phyloP scores from a whole-genome alignment of 345 rosid species.

The Eucalyptus pauciflora region DNA sequence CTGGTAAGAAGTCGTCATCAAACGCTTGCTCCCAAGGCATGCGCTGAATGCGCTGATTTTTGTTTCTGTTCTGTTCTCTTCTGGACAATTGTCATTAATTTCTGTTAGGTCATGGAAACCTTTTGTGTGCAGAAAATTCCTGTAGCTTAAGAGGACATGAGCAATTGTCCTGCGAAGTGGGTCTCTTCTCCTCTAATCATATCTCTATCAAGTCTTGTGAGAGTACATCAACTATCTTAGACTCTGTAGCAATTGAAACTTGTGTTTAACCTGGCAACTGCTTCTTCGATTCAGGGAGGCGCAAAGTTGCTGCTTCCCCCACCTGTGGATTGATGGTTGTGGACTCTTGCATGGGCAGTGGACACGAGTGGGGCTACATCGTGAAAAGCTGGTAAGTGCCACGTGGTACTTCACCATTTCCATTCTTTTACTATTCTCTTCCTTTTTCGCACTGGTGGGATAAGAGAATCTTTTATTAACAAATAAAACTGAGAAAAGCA shows the following conservation, averaged over 20 bases:
- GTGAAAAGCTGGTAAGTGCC: neutral
- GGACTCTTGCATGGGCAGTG: neutral
- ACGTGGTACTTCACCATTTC: neutral
- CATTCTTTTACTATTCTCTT: neutral
- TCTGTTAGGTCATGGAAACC: neutral
- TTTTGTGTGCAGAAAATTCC: neutral
- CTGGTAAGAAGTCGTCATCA: neutral
- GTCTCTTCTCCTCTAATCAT: neutral
- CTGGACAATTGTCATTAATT: neutral
- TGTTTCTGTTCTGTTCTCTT: neutral
- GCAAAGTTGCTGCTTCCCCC: neutral
- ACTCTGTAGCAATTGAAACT: neutral
- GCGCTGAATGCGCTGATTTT: neutral
- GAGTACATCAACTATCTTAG: neutral
- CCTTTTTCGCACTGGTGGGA: neutral
- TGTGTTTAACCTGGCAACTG: neutral
- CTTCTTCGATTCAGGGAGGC: neutral
- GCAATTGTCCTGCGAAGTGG: neutral
- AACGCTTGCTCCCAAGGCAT: neutral
- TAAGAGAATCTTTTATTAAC: neutral
- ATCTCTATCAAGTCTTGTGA: neutral
- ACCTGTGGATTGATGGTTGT: neutral
- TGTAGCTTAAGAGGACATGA: neutral
- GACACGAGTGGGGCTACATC: neutral
- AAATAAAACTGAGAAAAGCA: neutral